A percentile compares a stretch with the other conserved stretches of the same genome.
Evolutionary conservation across 2,329 filamentous ascomycete genomes (phyloP).

Genomic region (Neoscytalidium dimidiatum): DNA sequence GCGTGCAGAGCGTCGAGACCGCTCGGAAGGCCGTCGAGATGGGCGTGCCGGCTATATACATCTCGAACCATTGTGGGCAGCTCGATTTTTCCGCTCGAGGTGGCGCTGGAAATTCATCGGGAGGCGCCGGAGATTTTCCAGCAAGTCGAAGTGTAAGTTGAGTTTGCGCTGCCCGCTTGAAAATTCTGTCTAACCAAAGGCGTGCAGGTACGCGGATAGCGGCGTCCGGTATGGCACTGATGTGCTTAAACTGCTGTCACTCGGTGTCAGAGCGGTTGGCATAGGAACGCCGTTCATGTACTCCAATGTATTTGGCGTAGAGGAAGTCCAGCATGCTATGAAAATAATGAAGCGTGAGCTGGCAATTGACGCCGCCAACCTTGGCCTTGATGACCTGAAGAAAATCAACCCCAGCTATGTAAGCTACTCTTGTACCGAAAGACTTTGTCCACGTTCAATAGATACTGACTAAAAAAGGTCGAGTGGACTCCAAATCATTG

Average conservation of each 20-base stretch:
- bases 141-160: conserved; percentile 38
- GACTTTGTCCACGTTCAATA: not conserved
- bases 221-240: conserved; percentile 43
- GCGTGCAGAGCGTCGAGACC: conserved; percentile 42
- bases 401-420: conserved; percentile 23
- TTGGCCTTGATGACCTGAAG: conserved; percentile 33
- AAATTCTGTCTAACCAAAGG: not conserved
- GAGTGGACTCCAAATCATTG: not conserved
- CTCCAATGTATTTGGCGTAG: conserved; percentile 58
- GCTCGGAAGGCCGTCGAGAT: conserved; percentile 37
- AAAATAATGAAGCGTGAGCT: conserved; percentile 55
- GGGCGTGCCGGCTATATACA: conserved; percentile 40
- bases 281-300: conserved; percentile 55
- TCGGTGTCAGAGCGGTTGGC: conserved; percentile 44
- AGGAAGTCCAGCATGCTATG: conserved; percentile 60
- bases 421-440: not conserved
- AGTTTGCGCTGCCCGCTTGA: not conserved
- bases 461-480: not conserved
- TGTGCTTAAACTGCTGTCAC: conserved; percentile 39
- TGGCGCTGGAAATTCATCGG: conserved; percentile 76
- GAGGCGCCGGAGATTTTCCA: conserved; percentile 41
- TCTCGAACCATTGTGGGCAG: conserved; percentile 45
- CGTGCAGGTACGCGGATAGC: conserved; percentile 33
- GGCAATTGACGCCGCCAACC: conserved; percentile 34
- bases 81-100: conserved; percentile 62